Evolutionary conservation across 2,329 filamentous ascomycete species (phyloP), one percentile per base, ranked within the genome.

Genomic region (Ophiocordyceps camponoti-leonardi): DNA sequence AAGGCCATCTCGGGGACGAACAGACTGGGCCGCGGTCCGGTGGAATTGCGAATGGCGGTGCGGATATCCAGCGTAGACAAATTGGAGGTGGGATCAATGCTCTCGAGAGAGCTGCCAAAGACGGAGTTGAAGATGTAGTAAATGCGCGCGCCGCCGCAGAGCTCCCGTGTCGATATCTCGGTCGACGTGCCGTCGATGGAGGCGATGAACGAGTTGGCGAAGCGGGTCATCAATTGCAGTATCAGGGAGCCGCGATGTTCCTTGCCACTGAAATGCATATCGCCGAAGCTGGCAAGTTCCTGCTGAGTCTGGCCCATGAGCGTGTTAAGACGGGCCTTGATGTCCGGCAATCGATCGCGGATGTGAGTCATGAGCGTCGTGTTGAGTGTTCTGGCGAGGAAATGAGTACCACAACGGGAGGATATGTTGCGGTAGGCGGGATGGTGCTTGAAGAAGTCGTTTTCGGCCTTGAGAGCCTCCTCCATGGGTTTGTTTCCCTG

Each of bases 71-170:
- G 77, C 14, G 90, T 85, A 7, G 92, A 92, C 49, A 98, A 79
- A 58, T 98, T 98, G 43, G 83, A 86, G 2, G 90, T 98, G 5
- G 92, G 92, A 55, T 98, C 90, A 53, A 98, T 94, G 20, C 87
- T 84, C 61, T 98, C 92, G 44, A 98, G 71, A 19, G 90, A 93
- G 64, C 90, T 95, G 48, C 92, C 92, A 63, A 96, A 98, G 41
- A 96, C 90, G 6, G 88, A 94, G 67, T 96, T 96, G 73, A 95
- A 96, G 54, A 96, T 95, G 66, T 96, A 95, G 68, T 96, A 96
- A 58, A 96, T 95, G 48, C 90, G 79, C 42, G 88, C 88, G 59
- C 88, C 88, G 58, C 88, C 88, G 56, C 88, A 94, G 12, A 96
- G 77, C 65, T 96, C 92, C 65, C 98, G 96, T 35, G 92, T 98